Percentiles rank a stretch among this genome's conserved stretches.
phyloP scores from a whole-genome alignment of 805 yeast species.

The Sungouiozyma intestinalis region DNA sequence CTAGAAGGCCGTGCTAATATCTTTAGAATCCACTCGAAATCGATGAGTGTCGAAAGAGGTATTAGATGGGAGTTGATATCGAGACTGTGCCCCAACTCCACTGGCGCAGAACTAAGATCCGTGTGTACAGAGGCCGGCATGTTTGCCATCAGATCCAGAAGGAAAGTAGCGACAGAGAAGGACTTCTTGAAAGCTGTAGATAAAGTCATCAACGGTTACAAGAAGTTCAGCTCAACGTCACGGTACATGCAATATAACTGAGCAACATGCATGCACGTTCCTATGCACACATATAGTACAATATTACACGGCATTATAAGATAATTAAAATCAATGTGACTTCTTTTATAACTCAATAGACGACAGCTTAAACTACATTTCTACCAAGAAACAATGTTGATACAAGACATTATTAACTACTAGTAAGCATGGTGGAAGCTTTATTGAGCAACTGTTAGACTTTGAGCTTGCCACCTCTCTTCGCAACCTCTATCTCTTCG shows the following conservation, averaged over 20 bases:
- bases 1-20: conserved; percentile 97
- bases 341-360: background rate
- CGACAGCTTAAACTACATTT: background rate
- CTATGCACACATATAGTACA: background rate
- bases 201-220: conserved; percentile 95
- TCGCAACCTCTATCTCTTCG: too few species aligned
- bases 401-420: too few species aligned
- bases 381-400: too few species aligned
- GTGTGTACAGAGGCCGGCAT: conserved; percentile 99
- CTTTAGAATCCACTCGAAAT: conserved; percentile 91
- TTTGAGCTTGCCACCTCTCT: too few species aligned
- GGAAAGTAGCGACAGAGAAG: conserved; percentile 97
- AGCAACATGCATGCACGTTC: background rate
- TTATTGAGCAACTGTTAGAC: too few species aligned
- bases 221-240: conserved; percentile 93
- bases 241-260: conserved; percentile 98
- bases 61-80: conserved; percentile 98
- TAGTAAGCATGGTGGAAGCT: too few species aligned
- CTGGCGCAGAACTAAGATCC: conserved; percentile 97
- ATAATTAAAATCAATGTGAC: background rate
- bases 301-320: background rate
- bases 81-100: conserved; percentile 92
- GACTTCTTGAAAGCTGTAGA: conserved; percentile 97
- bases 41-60: conserved; percentile 95
- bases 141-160: conserved; percentile 97